Percentiles rank a stretch among this genome's conserved stretches.
Conservation (phyloP, 2,329 filamentous ascomycete genomes). For the Fusarium sp. region DNA sequence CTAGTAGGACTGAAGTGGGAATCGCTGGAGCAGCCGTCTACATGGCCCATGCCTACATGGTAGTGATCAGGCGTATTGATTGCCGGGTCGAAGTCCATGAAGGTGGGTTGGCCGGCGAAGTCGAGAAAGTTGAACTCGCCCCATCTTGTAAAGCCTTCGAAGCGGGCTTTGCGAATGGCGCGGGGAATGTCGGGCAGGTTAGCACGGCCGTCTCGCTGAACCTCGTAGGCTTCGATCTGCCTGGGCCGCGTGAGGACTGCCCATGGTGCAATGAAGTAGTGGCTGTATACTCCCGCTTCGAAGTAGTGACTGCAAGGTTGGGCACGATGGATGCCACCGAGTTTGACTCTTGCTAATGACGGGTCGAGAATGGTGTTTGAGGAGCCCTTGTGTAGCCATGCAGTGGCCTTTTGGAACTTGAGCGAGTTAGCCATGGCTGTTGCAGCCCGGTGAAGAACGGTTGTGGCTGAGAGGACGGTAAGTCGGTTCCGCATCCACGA, state of each 20-base stretch:
- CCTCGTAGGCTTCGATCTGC: constrained; percentile 45
- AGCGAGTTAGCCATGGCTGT: constrained; percentile 53
- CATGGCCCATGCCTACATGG: constrained; percentile 20
- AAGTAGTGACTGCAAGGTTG: constrained; percentile 58
- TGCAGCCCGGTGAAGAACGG: constrained; percentile 51
- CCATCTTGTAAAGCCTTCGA: background rate
- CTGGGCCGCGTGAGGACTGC: constrained; percentile 32
- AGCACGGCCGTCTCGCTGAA: constrained; percentile 30
- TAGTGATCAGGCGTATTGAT: background rate
- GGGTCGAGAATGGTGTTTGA: constrained; percentile 26
- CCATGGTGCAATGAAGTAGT: constrained; percentile 51
- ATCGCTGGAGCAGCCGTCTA: constrained; percentile 24
- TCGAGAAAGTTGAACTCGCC: constrained; percentile 14
- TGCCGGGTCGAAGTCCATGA: background rate
- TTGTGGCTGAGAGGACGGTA: constrained; percentile 51
- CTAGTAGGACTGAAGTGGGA: constrained; percentile 33
- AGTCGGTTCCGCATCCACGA: constrained; percentile 56
- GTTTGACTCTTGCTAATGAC: constrained; percentile 52
- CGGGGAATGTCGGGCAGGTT: constrained; percentile 26
- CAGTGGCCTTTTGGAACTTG: constrained; percentile 50
- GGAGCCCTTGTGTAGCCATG: constrained; percentile 51
- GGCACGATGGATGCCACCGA: constrained; percentile 59
- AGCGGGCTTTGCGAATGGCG: constrained; percentile 10
- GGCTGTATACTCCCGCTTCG: constrained; percentile 50
- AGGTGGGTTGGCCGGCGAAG: constrained; percentile 17